Evolutionary conservation across 176 grass and related monocot species (phyloP), one percentile per base, ranked within the genome.

Genomic region (Guadua angustifolia): DNA sequence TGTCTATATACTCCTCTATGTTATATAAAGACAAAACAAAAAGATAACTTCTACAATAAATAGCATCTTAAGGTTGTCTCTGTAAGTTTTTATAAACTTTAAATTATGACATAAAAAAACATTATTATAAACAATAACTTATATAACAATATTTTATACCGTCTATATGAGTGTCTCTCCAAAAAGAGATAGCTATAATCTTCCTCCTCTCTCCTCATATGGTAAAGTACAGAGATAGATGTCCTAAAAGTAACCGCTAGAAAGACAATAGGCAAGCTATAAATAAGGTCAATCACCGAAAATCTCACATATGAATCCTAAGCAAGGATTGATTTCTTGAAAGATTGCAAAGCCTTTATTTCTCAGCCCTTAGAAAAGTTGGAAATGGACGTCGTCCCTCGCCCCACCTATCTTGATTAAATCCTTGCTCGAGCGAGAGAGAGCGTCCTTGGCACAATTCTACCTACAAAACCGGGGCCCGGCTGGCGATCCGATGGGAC

Each of bases 341-440:
- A 64, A 22, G 8, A 65, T 57, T 56, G 29, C 2, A 43, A 12
- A 21, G 24, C 50, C 51, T 80, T 68, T 40, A 29, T 51, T 51
- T 66, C 44, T 36, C 60, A 36, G 36, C 61, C 44, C 29, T 45
- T 22, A n/a, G 8, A 33, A 87, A 75, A 60, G 71, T 17, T 66
- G 79, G 86, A 88, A 46, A 82, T 67, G 63, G 79, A 88, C 64
- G 66, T 82, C 64, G 66, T 82, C 40, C 62, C 56, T 58, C 73
- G 56, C 69, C 47, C 57, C 18, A 57, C 66, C 56, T 49, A 39
- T 57, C 58, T 47, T 35, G 73, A 47, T 84, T 66, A 88, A 79
- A 88, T 74, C 73, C 74, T 58, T 18, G 74, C 50, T 68, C 46
- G 71, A 60, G 38, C 19, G 78, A 39, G 58, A 39, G 58, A 57